Base-by-base conservation (phyloP, 2,329 filamentous ascomycete species). In the Apiospora hydei region DNA sequence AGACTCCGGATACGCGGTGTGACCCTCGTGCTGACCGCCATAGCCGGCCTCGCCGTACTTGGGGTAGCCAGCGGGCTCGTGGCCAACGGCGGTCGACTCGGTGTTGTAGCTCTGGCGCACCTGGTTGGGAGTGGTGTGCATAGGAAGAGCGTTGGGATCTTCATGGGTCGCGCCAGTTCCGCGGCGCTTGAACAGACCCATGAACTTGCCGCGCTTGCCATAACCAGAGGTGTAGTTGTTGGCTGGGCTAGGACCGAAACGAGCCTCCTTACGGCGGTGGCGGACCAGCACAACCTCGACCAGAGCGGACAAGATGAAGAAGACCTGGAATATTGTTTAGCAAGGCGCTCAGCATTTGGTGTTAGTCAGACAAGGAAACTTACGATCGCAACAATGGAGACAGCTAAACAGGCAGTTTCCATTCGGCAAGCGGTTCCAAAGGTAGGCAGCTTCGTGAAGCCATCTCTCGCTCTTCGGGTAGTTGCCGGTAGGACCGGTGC, bases 381-480 rank as follows among this genome's bases (percentile, higher is more conserved):
- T 84, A 85, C 95, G 91, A 93, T 90, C 78, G 88, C 93, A 71
- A 95, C 89, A 73, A 98, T 93, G 43, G 95, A 85, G 21, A 96
- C 91, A 4, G 93, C 93, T 75, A 98, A 91, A 73, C 87, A 89
- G 64, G 92, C 94, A 69, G 91, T 94, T 83, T 97, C 90, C 76
- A 98, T 85, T 72, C 87, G 87, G 85, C 95, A 98, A 0, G 92
- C 90, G 10, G 82, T 81, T 51, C 78, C 80, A 73, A 84, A 86
- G 67, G 81, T 86, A 2, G 88, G 87, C 66, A 89, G 79, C 13
- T 77, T 76, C 24, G 83, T 84, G 73, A 89, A 89, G 47, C 84
- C 85, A 76, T 85, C 83, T n/a, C 73, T 83, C 83, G 30, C 84
- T 83, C n/a, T 83, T 81, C 46, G 87, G 85, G 47, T 86, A 83